These are phyloP conservation scores for Zymoseptoria pseudotritici DNA, from an alignment of 2,329 filamentous ascomycete species.

Conservation along the genomic window DNA sequence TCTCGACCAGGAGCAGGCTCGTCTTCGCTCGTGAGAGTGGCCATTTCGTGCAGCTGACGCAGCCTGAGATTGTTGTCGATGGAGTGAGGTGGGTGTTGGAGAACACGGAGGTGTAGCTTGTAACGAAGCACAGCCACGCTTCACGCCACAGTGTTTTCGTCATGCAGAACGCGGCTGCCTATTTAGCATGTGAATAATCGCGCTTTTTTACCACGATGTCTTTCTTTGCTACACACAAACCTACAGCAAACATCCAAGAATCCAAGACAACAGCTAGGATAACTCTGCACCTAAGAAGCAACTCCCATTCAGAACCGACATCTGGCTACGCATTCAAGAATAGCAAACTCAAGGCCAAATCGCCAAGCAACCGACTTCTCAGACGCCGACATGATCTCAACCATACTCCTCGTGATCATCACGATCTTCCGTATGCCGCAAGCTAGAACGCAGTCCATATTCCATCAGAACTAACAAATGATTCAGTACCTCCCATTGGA, in stretches of 20 bases:
- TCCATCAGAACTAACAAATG: constrained; percentile 1
- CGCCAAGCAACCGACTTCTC: not conserved
- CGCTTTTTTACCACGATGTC: not conserved
- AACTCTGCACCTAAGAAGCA: not conserved
- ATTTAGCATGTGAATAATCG: not conserved
- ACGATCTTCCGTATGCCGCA: constrained; percentile 36
- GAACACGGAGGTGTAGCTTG: not conserved
- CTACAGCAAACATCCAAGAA: not conserved
- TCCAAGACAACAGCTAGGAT: not conserved
- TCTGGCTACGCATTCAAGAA: not conserved
- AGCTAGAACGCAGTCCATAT: not conserved
- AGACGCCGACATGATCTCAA: constrained; percentile 17
- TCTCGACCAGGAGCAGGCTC: too few species aligned
- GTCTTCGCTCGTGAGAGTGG: too few species aligned
- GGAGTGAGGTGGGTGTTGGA: too few species aligned
- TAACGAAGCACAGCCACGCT: not conserved
- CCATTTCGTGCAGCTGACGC: too few species aligned
- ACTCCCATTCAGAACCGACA: not conserved
- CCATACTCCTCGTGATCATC: constrained; percentile 38
- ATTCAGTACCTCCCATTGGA: constrained; percentile 42
- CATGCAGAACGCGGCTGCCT: not conserved
- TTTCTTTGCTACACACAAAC: not conserved
- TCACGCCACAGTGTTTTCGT: not conserved
- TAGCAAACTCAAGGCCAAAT: not conserved
- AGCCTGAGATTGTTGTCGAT: too few species aligned